Base-by-base conservation (phyloP, 106 monocot genomes). In the Xerophyta viscosa region DNA sequence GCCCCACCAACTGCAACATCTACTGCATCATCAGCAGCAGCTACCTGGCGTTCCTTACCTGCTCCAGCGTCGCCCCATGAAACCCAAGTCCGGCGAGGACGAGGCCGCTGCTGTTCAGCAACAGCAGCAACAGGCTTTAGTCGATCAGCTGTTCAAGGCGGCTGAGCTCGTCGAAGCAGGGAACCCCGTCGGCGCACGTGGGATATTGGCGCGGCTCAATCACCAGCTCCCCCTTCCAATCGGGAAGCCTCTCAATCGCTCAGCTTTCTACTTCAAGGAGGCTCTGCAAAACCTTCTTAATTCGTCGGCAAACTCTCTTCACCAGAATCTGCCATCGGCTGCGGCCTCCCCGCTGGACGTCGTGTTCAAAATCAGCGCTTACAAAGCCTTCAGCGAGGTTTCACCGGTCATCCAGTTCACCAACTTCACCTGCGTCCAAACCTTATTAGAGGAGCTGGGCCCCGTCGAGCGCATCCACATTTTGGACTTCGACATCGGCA, bases 131-230 rank as follows among this genome's bases (percentile, higher is more conserved):
- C 73, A 75, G 57, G 67, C 63, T n/a, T n/a, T 81, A 20, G 56
- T 85, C 17, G 76, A 85, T 36, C 78, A 70, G 67, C 80, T 96
- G 27, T 61, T 76, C 52, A 70, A 79, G 67, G 96, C 85, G 19
- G 96, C 96, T 0, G 75, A 85, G 75, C 61, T 82, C 14, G 54
- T 86, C 48, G 89, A 89, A 60, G 58, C 79, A 42, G 79, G 96
- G 23, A 80, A 89, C 56, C 52, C 46, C 64, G 53, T 61, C 37
- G 68, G 81, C 68, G 86, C 96, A 68, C 76, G 65, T 57, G 86
- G 57, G 96, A 98, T 98, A 98, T 98, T n/a, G 96, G 89, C 96
- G 89, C 96, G 96, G 96, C 96, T 98, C 96, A 98, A 98, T 98
- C 96, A 90, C 25, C 77, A 71, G 60, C 81, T 89, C 67, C 79